Base-by-base conservation (phyloP, 2,329 filamentous ascomycete genomes). In the Lachnellula arida region DNA sequence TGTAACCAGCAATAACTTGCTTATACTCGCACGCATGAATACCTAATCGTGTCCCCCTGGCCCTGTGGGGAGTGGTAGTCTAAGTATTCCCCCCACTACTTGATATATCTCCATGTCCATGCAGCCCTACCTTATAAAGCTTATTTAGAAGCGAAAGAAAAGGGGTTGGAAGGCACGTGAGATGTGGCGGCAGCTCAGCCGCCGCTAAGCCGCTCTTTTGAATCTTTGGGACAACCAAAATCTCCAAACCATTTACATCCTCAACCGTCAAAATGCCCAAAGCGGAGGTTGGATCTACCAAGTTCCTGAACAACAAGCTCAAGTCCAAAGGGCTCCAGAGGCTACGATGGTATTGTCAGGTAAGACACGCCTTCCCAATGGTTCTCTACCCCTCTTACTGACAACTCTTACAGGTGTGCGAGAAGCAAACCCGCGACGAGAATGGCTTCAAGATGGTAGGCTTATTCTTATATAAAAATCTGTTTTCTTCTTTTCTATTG, bases 281-380 rank as follows among this genome's bases (percentile, higher is more conserved):
- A 77, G 94, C 94, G 67, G 94, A 97, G 77, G 86, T 90, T 53
- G 94, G 94, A 61, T 89, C 87, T 55, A 91, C 87, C n/a, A 97
- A 97, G 75, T 83, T 90, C 71, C 81, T 97, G 58, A 85, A 82
- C 74, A 97, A 97, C 76, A 88, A 91, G 75, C 86, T 96, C 77
- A 97, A 96, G 75, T 82, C 84, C 60, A 88, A 90, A 71, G 86
- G 85, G 53, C 74, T 85, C 11, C 88, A 94, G 68, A 82, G 93
- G 6, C 78, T 99, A 53, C 83, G 93, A 70, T 99, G 91, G 89
- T 97, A 92, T 75, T 97, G 92, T 60, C 84, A 89, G 69, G 69
- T 79, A 80, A 57, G 62, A 23, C n/a, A 19, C 17, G 17, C 42
- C n/a, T 17, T 17, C 14, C 17, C n/a, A 22, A n/a, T 46, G 12